A percentile compares a stretch with the other conserved stretches of the same genome.
phyloP scores from a whole-genome alignment of 495 filamentous ascomycete species.

The Podospora australis region DNA sequence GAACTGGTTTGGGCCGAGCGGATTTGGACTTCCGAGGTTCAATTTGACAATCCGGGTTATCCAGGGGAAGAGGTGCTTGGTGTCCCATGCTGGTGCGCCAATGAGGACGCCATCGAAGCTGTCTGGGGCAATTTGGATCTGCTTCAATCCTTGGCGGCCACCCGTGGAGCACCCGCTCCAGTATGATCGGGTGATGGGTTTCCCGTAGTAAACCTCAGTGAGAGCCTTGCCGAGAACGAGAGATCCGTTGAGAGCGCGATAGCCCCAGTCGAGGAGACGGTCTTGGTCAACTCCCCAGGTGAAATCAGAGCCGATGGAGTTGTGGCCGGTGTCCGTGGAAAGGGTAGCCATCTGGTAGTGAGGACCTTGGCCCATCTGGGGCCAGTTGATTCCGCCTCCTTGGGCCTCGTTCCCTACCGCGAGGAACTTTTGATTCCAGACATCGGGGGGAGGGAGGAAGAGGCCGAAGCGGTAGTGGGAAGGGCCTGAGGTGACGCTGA shows the following conservation, averaged over 20 bases:
- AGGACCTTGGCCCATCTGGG: constrained; percentile 43
- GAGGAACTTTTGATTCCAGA: constrained; percentile 47
- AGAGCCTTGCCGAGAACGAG: not conserved
- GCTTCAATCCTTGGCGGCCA: not conserved
- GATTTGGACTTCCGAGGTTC: not conserved
- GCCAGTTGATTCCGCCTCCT: constrained; percentile 48
- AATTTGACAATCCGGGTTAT: not conserved
- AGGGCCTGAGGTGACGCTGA: constrained; percentile 40
- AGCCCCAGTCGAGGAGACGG: not conserved
- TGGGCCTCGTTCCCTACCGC: constrained; percentile 47
- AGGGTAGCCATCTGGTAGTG: constrained; percentile 46
- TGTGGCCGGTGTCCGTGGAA: constrained; percentile 53
- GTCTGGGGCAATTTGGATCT: not conserved
- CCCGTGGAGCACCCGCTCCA: not conserved
- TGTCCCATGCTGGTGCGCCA: not conserved
- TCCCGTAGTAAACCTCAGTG: not conserved
- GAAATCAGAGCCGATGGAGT: constrained; percentile 29
- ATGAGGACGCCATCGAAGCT: not conserved
- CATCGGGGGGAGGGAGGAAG: constrained; percentile 36
- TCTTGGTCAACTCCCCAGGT: constrained; percentile 31
- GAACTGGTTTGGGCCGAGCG: not conserved
- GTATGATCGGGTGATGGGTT: not conserved
- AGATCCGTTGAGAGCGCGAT: not conserved
- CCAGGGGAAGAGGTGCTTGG: not conserved
- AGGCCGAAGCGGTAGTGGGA: constrained; percentile 34